phyloP scores from a whole-genome alignment of 495 filamentous ascomycete species.

The Margaritispora aquatica region DNA sequence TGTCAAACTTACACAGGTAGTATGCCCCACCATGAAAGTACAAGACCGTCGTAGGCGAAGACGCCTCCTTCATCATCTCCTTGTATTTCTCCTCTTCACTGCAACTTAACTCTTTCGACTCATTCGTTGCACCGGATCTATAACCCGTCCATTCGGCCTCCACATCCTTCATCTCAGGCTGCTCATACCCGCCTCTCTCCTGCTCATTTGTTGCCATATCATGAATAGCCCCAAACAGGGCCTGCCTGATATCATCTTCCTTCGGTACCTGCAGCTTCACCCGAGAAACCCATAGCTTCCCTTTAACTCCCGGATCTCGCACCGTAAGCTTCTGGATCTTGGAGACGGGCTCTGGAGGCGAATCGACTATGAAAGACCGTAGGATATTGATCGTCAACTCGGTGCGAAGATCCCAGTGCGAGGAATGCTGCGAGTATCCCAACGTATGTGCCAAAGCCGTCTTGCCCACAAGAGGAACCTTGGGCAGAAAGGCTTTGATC shows the following conservation, averaged over 20 bases:
- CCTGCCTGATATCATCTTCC: constrained; percentile 48
- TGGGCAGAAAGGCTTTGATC: constrained; percentile 41
- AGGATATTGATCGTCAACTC: constrained; percentile 66
- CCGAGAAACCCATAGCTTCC: constrained; percentile 73
- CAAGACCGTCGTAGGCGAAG: constrained; percentile 60
- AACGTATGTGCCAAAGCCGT: constrained; percentile 63
- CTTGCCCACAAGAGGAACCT: constrained; percentile 61
- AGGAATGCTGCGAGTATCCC: constrained; percentile 54
- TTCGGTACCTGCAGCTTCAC: constrained; percentile 48
- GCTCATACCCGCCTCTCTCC: constrained; percentile 34
- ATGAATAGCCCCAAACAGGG: constrained; percentile 58
- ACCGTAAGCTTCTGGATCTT: constrained; percentile 56
- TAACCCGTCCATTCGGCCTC: constrained; percentile 88
- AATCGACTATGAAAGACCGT: constrained; percentile 49
- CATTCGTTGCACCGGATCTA: constrained; percentile 48
- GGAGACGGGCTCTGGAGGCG: constrained; percentile 42
- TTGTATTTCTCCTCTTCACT: constrained; percentile 67
- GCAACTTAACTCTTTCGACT: constrained; percentile 48
- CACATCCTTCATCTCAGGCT: constrained; percentile 51
- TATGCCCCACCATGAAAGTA: constrained; percentile 92
- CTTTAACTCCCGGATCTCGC: constrained; percentile 64
- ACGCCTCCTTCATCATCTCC: constrained; percentile 64
- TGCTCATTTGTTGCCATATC: constrained; percentile 44
- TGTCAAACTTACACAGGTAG: constrained; percentile 36
- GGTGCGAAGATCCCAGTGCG: constrained; percentile 75